Evolutionary conservation across 805 yeast species (phyloP), one percentile per base, ranked within the genome.

Genomic region (Debaryomyces prosopidis): DNA sequence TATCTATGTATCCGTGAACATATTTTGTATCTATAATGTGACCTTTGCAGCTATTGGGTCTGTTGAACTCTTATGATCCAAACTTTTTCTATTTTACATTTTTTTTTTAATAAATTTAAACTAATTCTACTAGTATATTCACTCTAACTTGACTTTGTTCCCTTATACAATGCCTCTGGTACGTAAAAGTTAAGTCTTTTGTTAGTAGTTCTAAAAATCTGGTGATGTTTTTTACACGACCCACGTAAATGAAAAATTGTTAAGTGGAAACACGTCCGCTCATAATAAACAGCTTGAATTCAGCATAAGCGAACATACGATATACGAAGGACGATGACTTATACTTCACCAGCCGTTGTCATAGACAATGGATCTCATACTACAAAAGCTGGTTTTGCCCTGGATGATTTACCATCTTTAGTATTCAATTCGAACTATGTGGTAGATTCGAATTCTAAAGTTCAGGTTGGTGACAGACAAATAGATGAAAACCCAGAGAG

Each of bases 311-410:
- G 20, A 18, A 36, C 16, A 14, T 36, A 36, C 9, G 11, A 19
- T 19, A 36, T 12, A 34, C 37, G 27, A 19, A 36, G 14, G n/a
- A 43, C n/a, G 9, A 59, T 55, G 58, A 58, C 55, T 46, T 60
- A 60, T 32, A 50, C 63, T 26, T 53, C 65, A 35, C 81, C 84
- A n/a, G 79, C 89, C 6, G 77, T 85, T 10, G 85, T 86, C 43
- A 80, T 86, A 18, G 91, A 86, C 59, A 80, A 80, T 55, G 89
- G 89, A 15, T 73, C 88, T 1, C 65, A 75, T 42, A 68, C 75
- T 9, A 84, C 89, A 18, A 78, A 82, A 47, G 90, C 90, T 0
- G 92, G 92, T 2, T 75, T 84, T 52, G 82, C 89, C 12, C 76
- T 77, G 42, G 82, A 76, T 40, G 87, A 84, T 41, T 59, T 79